These are phyloP conservation scores for Chalciporus pseudorubinellus DNA, from an alignment of 768 basidiomycete genomes.

Conservation along the genomic window DNA sequence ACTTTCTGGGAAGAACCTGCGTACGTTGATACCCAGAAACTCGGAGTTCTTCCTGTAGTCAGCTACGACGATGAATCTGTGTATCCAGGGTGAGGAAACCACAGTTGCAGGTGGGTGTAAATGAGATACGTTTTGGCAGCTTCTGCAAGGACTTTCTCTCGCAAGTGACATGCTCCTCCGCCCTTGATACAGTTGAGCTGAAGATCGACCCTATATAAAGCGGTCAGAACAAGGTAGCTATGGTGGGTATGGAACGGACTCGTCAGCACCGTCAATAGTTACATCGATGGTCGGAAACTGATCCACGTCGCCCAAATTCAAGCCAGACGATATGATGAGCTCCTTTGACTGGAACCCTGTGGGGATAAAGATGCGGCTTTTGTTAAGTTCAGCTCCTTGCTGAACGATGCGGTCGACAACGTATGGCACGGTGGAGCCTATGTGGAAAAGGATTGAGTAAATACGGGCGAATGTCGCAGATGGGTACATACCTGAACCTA, in stretches of 20 bases:
- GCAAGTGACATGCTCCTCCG: conserved; percentile 92
- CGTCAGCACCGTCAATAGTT: conserved; percentile 97
- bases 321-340: conserved; percentile 77
- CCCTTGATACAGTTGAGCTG: conserved; percentile 94
- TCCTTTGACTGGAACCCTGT: conserved; percentile 97
- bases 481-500: conserved; percentile 66
- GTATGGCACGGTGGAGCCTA: conserved; percentile 92
- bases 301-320: conserved; percentile 84
- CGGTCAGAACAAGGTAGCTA: neutral
- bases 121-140: conserved; percentile 74
- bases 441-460: conserved; percentile 1
- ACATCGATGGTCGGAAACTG: conserved; percentile 89
- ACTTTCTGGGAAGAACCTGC: conserved; percentile 27
- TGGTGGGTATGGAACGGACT: conserved; percentile 49
- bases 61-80: conserved; percentile 77
- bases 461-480: neutral
- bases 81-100: conserved; percentile 52
- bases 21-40: conserved; percentile 76
- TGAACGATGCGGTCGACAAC: conserved; percentile 92
- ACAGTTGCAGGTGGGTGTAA: neutral
- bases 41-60: conserved; percentile 93
- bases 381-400: conserved; percentile 76
- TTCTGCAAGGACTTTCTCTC: conserved; percentile 97
- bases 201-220: conserved; percentile 66
- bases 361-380: conserved; percentile 82